A percentile compares a stretch with the other conserved stretches of the same genome.
phyloP scores from a whole-genome alignment of 225 moss, liverwort and hornwort species.

The Rhytidiadelphus loreus region DNA sequence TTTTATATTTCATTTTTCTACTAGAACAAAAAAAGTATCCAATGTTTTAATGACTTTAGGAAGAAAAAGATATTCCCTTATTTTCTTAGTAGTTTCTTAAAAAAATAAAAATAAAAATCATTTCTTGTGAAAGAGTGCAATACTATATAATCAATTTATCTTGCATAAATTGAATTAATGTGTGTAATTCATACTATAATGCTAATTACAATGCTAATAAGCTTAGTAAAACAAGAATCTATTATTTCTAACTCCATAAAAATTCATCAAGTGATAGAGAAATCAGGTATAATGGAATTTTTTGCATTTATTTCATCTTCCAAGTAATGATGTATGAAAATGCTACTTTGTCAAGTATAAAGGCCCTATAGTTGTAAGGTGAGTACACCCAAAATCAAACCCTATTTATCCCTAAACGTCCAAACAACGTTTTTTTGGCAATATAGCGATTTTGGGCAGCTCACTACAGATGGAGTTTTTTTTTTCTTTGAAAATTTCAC shows the following conservation, averaged over 20 bases:
- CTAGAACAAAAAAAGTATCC: neutral
- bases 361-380: accelerated
- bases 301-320: neutral
- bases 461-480: too few relatives aligned
- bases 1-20: neutral
- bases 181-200: neutral
- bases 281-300: too few relatives aligned
- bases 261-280: neutral
- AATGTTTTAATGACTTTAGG: neutral
- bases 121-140: accelerated
- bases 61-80: accelerated
- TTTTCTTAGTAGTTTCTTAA: neutral
- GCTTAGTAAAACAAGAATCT: neutral
- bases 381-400: neutral
- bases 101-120: neutral
- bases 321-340: neutral
- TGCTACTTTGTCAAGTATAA: neutral
- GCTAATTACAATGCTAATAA: neutral
- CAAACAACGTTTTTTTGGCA: too few relatives aligned
- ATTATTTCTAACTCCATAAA: neutral
- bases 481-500: too few relatives aligned
- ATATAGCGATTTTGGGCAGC: too few relatives aligned
- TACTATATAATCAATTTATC: neutral
- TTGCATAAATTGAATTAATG: too few relatives aligned
- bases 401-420: too few relatives aligned